Evolutionary conservation across 495 filamentous ascomycete genomes (phyloP), one percentile per base, ranked within the genome.

Genomic region (Daldinia decipiens): DNA sequence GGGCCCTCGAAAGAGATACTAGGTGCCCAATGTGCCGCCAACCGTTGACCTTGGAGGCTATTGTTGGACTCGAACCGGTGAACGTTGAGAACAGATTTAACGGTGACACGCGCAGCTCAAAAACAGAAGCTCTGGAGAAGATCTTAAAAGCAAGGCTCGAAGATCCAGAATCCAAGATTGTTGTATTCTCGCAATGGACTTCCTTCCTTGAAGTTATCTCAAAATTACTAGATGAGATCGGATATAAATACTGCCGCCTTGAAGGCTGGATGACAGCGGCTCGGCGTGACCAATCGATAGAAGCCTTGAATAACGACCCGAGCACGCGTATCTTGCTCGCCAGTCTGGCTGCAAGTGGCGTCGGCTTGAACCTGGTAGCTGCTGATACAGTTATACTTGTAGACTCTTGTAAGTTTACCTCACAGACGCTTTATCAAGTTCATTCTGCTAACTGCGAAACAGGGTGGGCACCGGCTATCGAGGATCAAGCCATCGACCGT

Each of bases 111-210:
- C 87, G 88, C 58, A 93, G 91, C 76, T 93, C 90, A 73, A 98
- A 98, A 78, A 92, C 95, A 52, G 90, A 95, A 71, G 90, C 91
- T 5, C 82, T 97, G 0, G 81, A 96, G 72, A 87, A 89, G 62
- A 94, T 98, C 64, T 80, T 97, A 6, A 88, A 86, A 12, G 92
- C 92, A 1, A 88, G 89, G 45, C 85, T 89, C 9, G 87, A 87
- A 67, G 89, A 91, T 17, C 80, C 88, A 0, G 84, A 81, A 7
- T 93, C 88, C 43, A 98, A 98, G 76, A 91, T 93, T 3, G 88
- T 98, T 58, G 86, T 97, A 36, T 98, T 98, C 82, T 93, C 90
- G 11, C 94, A 97, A 75, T 98, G 94, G 94, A 97, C 94, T 0
- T 90, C 87, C 4, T 97, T 97, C 82, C 84, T 98, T 1, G 85